A percentile compares a stretch with the other conserved stretches of the same genome.
phyloP scores from a whole-genome alignment of 192 early-diverging fungal genomes.

The Spinellus fusiger region DNA sequence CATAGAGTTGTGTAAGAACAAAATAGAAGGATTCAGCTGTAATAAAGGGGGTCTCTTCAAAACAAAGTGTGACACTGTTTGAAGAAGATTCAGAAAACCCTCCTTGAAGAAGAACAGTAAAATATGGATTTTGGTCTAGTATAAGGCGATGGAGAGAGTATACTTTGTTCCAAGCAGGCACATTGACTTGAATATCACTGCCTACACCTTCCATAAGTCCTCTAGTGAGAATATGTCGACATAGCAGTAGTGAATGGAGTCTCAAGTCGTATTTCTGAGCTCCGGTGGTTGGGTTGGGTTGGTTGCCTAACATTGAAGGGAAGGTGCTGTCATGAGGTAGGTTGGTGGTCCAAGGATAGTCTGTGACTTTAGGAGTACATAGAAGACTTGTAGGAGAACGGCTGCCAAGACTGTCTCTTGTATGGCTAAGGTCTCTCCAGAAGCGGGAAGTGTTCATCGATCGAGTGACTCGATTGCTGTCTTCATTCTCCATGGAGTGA shows the following conservation, averaged over 20 bases:
- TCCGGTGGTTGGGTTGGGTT: background rate
- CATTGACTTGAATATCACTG: constrained; percentile 38
- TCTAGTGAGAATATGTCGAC: constrained; percentile 38
- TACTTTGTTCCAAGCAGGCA: constrained; percentile 37
- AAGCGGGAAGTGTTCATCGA: background rate
- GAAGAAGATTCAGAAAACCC: constrained; percentile 35
- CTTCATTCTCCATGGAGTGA: background rate
- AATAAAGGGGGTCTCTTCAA: constrained; percentile 46
- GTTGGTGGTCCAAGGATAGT: constrained; percentile 5
- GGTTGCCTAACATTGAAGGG: background rate
- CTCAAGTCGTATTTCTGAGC: constrained; percentile 20
- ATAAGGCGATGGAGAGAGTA: constrained; percentile 51
- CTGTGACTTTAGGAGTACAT: constrained; percentile 10
- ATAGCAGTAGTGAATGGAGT: constrained; percentile 22
- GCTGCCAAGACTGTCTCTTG: background rate
- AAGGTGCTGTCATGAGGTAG: background rate
- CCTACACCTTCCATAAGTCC: constrained; percentile 42
- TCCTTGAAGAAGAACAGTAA: constrained; percentile 39
- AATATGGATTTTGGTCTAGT: constrained; percentile 46
- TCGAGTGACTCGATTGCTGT: background rate
- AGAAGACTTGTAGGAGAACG: background rate
- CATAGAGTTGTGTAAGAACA: constrained; percentile 44
- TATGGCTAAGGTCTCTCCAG: background rate
- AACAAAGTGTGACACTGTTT: constrained; percentile 31
- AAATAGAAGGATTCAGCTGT: constrained; percentile 48